Conservation (phyloP, 1,284 basidiomycete genomes). For the Naganishia liquefaciens region DNA sequence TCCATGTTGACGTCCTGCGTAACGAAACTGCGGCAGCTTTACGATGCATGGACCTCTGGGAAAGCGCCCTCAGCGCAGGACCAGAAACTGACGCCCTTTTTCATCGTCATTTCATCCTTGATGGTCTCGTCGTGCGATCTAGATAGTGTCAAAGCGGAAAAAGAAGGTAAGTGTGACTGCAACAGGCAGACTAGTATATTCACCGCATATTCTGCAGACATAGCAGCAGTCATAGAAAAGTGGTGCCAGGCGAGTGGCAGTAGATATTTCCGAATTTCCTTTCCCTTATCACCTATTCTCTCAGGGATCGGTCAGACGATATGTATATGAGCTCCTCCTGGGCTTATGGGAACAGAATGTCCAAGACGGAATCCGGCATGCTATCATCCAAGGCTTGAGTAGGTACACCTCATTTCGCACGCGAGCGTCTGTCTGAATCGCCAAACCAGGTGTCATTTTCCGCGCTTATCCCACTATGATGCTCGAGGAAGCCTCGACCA, state of each 20-base stretch:
- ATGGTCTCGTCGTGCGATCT: constrained; percentile 87
- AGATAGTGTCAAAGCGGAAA: constrained; percentile 67
- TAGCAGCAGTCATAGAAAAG: constrained; percentile 4
- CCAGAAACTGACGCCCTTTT: constrained; percentile 52
- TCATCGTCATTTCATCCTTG: constrained; percentile 78
- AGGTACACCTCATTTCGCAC: constrained; percentile 33
- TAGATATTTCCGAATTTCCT: background rate
- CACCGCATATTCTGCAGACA: background rate
- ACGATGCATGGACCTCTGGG: constrained; percentile 33
- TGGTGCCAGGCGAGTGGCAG: constrained; percentile 16
- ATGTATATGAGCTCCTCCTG: constrained; percentile 73
- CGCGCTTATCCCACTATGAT: constrained; percentile 88
- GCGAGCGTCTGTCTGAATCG: background rate
- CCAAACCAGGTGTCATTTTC: constrained; percentile 73
- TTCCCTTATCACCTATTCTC: background rate
- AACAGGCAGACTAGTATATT: background rate
- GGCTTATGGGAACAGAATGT: constrained; percentile 45
- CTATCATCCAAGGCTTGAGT: constrained; percentile 71
- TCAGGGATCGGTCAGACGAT: constrained; percentile 72
- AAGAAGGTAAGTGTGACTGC: constrained; percentile 37
- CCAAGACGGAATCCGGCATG: constrained; percentile 39
- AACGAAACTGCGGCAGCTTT: constrained; percentile 34
- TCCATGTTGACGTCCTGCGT: constrained; percentile 73
- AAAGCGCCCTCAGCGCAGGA: constrained; percentile 7
- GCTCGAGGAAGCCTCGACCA: constrained; percentile 70